Evolutionary conservation across 2,329 filamentous ascomycete genomes (phyloP).

Genomic region (Fusarium verticillioides): DNA sequence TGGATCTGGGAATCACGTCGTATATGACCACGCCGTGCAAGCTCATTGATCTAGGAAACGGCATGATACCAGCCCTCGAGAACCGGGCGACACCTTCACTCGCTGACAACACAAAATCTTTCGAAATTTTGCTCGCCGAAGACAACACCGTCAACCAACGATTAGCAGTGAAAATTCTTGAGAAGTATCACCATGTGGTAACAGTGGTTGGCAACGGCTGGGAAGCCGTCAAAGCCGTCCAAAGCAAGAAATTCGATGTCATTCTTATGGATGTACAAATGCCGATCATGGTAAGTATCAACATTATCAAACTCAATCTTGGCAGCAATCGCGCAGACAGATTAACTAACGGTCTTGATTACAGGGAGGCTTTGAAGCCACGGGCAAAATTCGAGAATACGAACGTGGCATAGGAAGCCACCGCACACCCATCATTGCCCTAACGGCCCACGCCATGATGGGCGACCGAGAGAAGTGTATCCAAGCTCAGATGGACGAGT

Average conservation of each 20-base stretch:
- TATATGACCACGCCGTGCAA: slow-evolving; percentile 98
- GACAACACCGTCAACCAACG: slow-evolving; percentile 98
- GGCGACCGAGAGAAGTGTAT: slow-evolving; percentile 98
- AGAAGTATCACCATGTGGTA: slow-evolving; percentile 94
- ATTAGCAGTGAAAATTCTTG: slow-evolving; percentile 93
- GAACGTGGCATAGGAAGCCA: slow-evolving; percentile 83
- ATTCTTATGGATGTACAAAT: slow-evolving; percentile 99
- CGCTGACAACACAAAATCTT: slow-evolving; percentile 93
- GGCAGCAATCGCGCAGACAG: background rate
- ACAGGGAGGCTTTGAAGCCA: slow-evolving; percentile 95
- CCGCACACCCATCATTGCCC: slow-evolving; percentile 92
- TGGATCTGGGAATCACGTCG: slow-evolving; percentile 96
- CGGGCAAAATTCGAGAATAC: slow-evolving; percentile 94
- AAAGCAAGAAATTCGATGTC: slow-evolving; percentile 92
- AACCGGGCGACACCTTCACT: slow-evolving; percentile 91
- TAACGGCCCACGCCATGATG: slow-evolving; percentile 98
- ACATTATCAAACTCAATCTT: background rate
- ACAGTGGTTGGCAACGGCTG: slow-evolving; percentile 95
- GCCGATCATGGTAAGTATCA: slow-evolving; percentile 87
- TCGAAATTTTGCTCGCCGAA: slow-evolving; percentile 94
- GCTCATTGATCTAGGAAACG: slow-evolving; percentile 93
- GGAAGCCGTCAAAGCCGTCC: slow-evolving; percentile 92
- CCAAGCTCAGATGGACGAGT: slow-evolving; percentile 99
- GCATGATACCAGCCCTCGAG: slow-evolving; percentile 94
- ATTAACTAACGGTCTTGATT: slow-evolving; percentile 49